Conservation (phyloP, 139 green algal species). For the Diplosphaera chodatii region DNA sequence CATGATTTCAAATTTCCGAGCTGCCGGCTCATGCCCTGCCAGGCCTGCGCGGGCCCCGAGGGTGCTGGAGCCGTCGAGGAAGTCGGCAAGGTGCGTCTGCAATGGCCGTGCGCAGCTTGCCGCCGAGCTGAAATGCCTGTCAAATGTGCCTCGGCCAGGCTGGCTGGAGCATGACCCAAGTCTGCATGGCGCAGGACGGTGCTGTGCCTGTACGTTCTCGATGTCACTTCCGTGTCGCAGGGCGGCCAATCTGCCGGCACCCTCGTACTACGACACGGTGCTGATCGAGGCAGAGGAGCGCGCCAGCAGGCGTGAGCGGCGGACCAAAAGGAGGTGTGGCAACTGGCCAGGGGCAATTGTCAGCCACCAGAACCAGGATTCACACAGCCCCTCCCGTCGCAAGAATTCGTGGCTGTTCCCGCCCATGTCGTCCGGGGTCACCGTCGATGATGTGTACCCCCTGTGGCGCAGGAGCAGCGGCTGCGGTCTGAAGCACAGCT, state of each 20-base stretch:
- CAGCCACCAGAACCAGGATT: no score
- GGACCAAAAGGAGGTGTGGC: no score
- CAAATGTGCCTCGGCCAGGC: neutral
- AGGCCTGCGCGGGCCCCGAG: neutral
- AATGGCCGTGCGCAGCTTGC: neutral
- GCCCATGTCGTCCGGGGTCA: no score
- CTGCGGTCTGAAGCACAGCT: no score
- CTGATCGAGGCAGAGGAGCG: neutral
- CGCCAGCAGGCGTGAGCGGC: no score
- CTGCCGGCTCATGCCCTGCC: neutral
- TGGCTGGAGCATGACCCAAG: no score
- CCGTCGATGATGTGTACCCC: no score
- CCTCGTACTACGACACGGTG: neutral
- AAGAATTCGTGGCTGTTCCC: no score
- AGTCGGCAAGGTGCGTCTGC: neutral
- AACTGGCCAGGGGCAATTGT: no score
- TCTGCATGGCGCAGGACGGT: neutral
- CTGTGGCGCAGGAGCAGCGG: no score
- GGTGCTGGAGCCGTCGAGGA: neutral
- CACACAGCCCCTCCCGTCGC: no score
- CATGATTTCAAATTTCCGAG: neutral
- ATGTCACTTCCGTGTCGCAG: neutral
- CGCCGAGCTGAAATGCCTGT: neutral
- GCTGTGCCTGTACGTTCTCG: no score
- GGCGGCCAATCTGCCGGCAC: neutral